Percentiles rank a stretch among this genome's conserved stretches.
Evolutionary conservation across 441 rosid species (phyloP).

Genomic region (Adansonia madagascariensis): DNA sequence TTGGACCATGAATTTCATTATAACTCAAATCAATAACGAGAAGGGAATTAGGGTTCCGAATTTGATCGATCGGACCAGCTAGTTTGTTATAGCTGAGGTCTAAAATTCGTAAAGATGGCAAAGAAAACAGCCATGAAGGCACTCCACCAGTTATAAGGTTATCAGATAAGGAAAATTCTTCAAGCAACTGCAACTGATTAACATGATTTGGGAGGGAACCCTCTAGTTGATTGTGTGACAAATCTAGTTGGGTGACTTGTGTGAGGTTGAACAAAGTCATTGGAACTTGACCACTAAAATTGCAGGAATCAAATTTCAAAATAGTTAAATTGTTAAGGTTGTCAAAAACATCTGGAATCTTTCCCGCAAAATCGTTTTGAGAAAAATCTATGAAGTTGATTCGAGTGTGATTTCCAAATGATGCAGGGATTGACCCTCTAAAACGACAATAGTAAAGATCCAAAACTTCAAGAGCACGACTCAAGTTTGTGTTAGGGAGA

Average conservation of each 20-base stretch:
- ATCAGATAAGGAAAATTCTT: not conserved
- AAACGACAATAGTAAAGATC: slow-evolving; percentile 22
- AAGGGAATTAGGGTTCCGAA: not conserved
- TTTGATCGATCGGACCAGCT: slow-evolving; percentile 11
- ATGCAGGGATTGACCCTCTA: slow-evolving; percentile 8
- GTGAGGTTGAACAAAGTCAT: slow-evolving; percentile 19
- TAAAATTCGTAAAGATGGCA: slow-evolving; percentile 15
- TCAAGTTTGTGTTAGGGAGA: slow-evolving; percentile 33
- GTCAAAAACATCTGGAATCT: slow-evolving; percentile 4
- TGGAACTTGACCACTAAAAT: slow-evolving; percentile 24
- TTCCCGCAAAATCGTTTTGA: not conserved
- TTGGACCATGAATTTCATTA: slow-evolving; percentile 7
- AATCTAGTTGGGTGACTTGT: not conserved
- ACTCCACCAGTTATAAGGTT: slow-evolving; percentile 18
- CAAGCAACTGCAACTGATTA: not conserved
- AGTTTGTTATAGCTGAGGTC: slow-evolving; percentile 23
- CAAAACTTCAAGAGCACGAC: slow-evolving; percentile 28
- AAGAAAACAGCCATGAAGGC: slow-evolving; percentile 22
- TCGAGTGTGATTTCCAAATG: slow-evolving; percentile 16
- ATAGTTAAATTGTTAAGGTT: not conserved
- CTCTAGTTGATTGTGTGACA: slow-evolving; percentile 12
- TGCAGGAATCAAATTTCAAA: not conserved
- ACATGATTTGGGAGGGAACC: not conserved
- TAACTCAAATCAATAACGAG: not conserved
- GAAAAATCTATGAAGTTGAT: not conserved